Base-by-base conservation (phyloP, 768 basidiomycete genomes). In the Collybia sordida region DNA sequence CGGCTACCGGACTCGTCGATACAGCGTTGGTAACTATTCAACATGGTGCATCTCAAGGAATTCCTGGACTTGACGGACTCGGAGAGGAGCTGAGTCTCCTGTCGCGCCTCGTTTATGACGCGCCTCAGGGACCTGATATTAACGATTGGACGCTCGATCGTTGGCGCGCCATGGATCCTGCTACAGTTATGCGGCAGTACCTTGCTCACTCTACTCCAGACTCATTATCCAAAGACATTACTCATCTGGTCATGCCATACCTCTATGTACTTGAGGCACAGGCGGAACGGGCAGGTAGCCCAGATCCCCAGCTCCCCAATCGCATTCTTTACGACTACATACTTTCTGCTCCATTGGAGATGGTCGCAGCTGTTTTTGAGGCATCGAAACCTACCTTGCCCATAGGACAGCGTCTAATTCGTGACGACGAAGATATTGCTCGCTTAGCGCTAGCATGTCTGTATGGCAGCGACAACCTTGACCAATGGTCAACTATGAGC, bases 11-110 rank as follows among this genome's bases (percentile, higher is more conserved):
- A 1, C 79, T 93, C 69, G 71, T 94, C 37, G 88, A 94, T 58
- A 66, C 82, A 27, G 91, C 93, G 3, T 75, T 98, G 17, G 80
- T 82, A 6, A 74, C 88, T 39, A 78, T 93, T 7, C 95, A 97
- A 64, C 85, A 96, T 55, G 94, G 85, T 12, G 93, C 88, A 9
- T 86, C 93, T 6, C 82, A 83, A 57, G 88, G 87, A 12, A 73
- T 97, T 11, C 78, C 83, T 17, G 82, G 73, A 1, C 78, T 99
- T 36, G 95, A 96, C 57, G 83, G 85, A 60, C 67, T 94, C 2
- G 96, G 94, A 2, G 96, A 98, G 71, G 95, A 98, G 46, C 79
- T 98, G 35, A 89, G 84, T 55, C 80, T 98, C 6, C 78, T 99
- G 31, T 86, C 89, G 1, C 79, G 87, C 17, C 78, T 98, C 39